phyloP scores from a whole-genome alignment of 2,329 filamentous ascomycete genomes.

The Sporothrix sp. region DNA sequence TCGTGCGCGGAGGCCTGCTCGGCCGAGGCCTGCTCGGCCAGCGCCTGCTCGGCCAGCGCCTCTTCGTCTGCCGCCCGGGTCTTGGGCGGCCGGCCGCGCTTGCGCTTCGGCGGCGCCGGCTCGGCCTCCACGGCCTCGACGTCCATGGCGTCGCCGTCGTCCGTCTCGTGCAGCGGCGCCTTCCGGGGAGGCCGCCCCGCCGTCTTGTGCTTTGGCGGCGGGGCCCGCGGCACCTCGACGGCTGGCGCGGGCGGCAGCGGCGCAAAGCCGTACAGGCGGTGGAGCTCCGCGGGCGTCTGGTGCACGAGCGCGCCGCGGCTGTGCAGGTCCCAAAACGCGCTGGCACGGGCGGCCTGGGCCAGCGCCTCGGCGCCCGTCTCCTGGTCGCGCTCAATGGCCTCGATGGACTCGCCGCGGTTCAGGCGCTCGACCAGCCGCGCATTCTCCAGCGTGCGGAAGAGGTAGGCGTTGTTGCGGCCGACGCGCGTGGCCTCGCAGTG shows the following conservation, averaged over 20 bases:
- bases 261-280: background rate
- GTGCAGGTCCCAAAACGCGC: background rate
- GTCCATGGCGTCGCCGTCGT: background rate
- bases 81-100: constrained; percentile 3
- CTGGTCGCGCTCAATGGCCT: background rate
- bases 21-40: background rate
- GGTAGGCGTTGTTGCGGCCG: constrained; percentile 34
- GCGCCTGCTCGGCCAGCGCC: no score
- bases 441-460: constrained; percentile 22
- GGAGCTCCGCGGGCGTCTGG: background rate
- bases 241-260: background rate
- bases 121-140: background rate
- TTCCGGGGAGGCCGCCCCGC: no score
- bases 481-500: constrained; percentile 28
- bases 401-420: background rate
- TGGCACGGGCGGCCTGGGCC: background rate
- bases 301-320: background rate
- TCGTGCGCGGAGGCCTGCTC: background rate
- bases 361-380: background rate
- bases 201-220: background rate
- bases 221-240: background rate
- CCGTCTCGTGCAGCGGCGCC: no score
- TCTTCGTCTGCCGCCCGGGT: background rate
- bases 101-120: background rate
- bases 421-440: background rate